These are phyloP conservation scores for Daldinia eschscholtzii DNA, from an alignment of 2,329 filamentous ascomycete species.

Conservation along the genomic window DNA sequence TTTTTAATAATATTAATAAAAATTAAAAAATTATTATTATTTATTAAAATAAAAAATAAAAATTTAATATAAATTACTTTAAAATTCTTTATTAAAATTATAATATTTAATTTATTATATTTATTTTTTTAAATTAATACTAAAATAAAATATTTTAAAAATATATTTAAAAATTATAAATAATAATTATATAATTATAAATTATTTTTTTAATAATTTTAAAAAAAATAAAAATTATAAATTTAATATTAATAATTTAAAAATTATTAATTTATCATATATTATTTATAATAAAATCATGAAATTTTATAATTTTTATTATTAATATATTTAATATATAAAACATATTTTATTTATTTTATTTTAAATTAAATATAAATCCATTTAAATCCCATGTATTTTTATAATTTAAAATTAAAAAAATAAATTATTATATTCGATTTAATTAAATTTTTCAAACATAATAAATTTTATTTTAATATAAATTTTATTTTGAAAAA, in stretches of 20 bases:
- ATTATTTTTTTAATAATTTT: not conserved
- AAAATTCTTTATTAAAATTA: not conserved
- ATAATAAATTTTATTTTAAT: too few species aligned
- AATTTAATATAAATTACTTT: conserved; percentile 2
- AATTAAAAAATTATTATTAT: not conserved
- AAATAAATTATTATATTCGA: too few species aligned
- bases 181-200: not conserved
- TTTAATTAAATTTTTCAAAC: too few species aligned
- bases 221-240: not conserved
- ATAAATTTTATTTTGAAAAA: too few species aligned
- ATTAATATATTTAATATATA: not conserved
- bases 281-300: not conserved
- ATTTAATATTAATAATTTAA: not conserved
- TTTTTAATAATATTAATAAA: not conserved
- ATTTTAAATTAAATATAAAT: too few species aligned
- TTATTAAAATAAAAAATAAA: not conserved
- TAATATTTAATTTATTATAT: not conserved
- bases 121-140: conserved; percentile 3
- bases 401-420: too few species aligned
- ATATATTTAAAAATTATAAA: not conserved
- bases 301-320: not conserved
- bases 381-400: too few species aligned
- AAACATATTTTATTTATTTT: too few species aligned
- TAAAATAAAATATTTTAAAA: not conserved
- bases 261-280: not conserved